Evolutionary conservation across 106 monocot genomes (phyloP).

Genomic region (Apostasia shenzhenica): DNA sequence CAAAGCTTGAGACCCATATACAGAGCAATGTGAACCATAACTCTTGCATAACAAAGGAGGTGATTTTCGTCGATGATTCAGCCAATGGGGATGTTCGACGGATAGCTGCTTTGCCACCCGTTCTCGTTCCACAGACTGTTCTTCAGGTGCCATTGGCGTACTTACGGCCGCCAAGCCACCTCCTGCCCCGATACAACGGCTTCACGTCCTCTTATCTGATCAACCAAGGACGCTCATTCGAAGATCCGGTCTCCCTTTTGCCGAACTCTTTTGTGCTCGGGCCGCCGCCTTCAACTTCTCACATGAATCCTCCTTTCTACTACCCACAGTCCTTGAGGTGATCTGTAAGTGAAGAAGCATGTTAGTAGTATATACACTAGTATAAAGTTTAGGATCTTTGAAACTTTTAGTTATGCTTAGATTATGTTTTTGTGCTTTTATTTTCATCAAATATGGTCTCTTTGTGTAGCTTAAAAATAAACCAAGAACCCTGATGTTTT

Average conservation of each 20-base stretch:
- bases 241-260: slow-evolving; percentile 1
- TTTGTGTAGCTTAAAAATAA: slow-evolving; percentile 7
- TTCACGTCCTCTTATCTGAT: neutral
- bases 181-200: slow-evolving; percentile 4
- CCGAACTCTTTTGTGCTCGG: slow-evolving; percentile 4
- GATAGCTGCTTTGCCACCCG: neutral
- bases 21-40: neutral
- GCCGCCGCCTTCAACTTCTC: slow-evolving; percentile 8
- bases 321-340: slow-evolving; percentile 13
- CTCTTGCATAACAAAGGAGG: slow-evolving; percentile 8
- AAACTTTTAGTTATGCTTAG: slow-evolving; percentile 1
- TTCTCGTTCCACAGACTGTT: neutral
- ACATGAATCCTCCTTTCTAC: neutral
- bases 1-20: neutral
- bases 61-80: slow-evolving; percentile 33
- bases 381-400: neutral
- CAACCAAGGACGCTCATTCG: neutral
- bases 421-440: neutral
- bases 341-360: slow-evolving; percentile 4
- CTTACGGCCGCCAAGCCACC: slow-evolving; percentile 9
- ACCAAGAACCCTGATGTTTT: neutral
- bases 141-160: slow-evolving; percentile 17
- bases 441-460: slow-evolving; percentile 1
- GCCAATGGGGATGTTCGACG: neutral
- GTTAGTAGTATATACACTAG: neutral